phyloP scores from a whole-genome alignment of 2,329 filamentous ascomycete genomes.

The Aspergillus melleus region DNA sequence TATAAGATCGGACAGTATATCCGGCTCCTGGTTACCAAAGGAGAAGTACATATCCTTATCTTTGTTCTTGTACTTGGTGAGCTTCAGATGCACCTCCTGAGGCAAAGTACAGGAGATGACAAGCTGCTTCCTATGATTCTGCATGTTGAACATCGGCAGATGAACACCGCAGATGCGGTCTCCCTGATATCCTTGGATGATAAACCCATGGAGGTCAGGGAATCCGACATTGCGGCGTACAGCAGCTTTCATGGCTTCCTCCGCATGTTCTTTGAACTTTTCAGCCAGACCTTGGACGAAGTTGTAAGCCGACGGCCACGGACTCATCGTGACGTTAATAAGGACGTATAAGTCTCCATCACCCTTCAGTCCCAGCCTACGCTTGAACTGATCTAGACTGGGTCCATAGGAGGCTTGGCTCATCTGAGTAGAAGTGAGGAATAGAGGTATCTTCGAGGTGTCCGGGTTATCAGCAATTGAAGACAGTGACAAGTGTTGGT shows the following conservation, averaged over 20 bases:
- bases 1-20: neutral
- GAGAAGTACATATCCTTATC: neutral
- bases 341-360: neutral
- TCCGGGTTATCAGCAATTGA: neutral
- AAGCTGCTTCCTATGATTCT: neutral
- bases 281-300: neutral
- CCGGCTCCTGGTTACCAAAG: neutral
- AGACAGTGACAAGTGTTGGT: neutral
- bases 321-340: constrained; percentile 1
- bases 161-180: neutral
- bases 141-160: constrained; percentile 1
- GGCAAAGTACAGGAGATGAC: neutral
- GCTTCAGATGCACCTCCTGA: neutral
- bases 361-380: neutral
- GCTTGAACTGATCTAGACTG: neutral
- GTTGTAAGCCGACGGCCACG: neutral
- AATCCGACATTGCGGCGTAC: neutral
- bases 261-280: neutral
- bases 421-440: neutral
- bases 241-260: neutral
- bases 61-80: neutral
- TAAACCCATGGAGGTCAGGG: neutral
- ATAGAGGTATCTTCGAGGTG: neutral
- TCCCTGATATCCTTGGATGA: neutral
- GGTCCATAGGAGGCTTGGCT: neutral